phyloP scores from a whole-genome alignment of 495 filamentous ascomycete genomes.

The Aspergillus hancockii region DNA sequence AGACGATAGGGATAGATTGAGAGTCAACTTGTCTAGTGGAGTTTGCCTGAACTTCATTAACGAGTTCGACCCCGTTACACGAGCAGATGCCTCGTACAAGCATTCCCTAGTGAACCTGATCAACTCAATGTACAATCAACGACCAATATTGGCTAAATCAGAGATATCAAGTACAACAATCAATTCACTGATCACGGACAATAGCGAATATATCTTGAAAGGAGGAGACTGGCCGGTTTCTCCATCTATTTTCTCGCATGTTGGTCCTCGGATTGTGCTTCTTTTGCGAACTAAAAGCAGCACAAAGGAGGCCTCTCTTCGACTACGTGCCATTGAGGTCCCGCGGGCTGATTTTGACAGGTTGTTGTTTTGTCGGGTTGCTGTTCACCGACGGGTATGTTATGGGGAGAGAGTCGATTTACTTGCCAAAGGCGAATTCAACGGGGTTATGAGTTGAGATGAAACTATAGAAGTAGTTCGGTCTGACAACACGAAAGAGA shows the following conservation, averaged over 20 bases:
- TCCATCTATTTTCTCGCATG: background rate
- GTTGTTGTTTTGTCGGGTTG: constrained; percentile 9
- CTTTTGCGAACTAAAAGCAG: background rate
- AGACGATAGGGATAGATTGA: background rate
- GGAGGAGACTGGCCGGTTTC: constrained; percentile 1
- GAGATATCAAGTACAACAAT: background rate
- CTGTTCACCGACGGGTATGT: constrained; percentile 7
- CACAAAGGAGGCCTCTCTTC: background rate
- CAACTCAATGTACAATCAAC: background rate
- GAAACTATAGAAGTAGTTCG: background rate
- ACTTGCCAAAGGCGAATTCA: background rate
- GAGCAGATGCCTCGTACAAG: constrained; percentile 10
- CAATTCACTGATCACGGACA: background rate
- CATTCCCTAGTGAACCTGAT: background rate
- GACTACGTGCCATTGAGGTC: background rate
- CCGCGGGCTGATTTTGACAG: constrained; percentile 5
- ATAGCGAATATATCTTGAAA: background rate
- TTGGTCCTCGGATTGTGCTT: constrained; percentile 4
- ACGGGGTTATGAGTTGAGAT: background rate
- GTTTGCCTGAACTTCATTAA: constrained; percentile 10
- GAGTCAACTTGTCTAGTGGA: background rate
- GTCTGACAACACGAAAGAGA: background rate
- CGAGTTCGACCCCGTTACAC: constrained; percentile 12
- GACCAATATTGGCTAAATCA: background rate
- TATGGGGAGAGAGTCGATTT: constrained; percentile 6